Evolutionary conservation across 192 early-diverging fungal genomes (phyloP).

Genomic region (Linnemannia exigua): DNA sequence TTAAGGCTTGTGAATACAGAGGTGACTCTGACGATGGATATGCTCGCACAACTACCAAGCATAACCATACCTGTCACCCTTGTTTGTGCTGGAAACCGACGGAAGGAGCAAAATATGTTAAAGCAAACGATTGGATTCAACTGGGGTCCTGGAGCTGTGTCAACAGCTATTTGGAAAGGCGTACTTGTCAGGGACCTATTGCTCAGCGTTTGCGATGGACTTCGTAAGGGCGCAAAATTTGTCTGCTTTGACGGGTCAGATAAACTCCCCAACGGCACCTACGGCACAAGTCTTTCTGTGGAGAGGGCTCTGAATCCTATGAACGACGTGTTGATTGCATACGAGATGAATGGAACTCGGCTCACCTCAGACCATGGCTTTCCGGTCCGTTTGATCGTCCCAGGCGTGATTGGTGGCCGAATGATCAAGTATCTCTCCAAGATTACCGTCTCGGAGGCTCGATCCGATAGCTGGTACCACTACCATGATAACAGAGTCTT

Average conservation of each 20-base stretch:
- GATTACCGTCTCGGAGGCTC: conserved; percentile 69
- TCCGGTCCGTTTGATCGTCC: conserved; percentile 89
- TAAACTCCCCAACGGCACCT: conserved; percentile 72
- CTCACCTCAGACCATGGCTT: conserved; percentile 89
- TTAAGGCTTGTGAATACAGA: conserved; percentile 61
- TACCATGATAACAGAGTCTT: conserved; percentile 88
- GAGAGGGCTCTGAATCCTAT: conserved; percentile 75
- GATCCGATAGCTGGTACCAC: conserved; percentile 81
- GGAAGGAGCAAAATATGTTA: conserved; percentile 79
- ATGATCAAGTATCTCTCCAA: conserved; percentile 87
- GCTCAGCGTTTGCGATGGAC: conserved; percentile 42
- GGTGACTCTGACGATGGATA: conserved; percentile 66
- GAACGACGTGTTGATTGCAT: conserved; percentile 83
- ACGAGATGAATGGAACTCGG: conserved; percentile 81
- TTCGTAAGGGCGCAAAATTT: conserved; percentile 46
- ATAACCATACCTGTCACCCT: conserved; percentile 69
- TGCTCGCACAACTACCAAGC: conserved; percentile 59
- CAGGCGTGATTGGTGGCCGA: conserved; percentile 91
- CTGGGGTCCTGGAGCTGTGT: conserved; percentile 71
- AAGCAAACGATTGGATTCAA: conserved; percentile 74
- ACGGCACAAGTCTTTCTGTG: conserved; percentile 82
- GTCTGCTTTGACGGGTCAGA: conserved; percentile 74
- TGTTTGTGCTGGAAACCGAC: conserved; percentile 75
- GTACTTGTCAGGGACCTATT: conserved; percentile 69
- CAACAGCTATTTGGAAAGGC: conserved; percentile 73